phyloP scores from a whole-genome alignment of 2,329 filamentous ascomycete species.

The Fusarium subglutinans region DNA sequence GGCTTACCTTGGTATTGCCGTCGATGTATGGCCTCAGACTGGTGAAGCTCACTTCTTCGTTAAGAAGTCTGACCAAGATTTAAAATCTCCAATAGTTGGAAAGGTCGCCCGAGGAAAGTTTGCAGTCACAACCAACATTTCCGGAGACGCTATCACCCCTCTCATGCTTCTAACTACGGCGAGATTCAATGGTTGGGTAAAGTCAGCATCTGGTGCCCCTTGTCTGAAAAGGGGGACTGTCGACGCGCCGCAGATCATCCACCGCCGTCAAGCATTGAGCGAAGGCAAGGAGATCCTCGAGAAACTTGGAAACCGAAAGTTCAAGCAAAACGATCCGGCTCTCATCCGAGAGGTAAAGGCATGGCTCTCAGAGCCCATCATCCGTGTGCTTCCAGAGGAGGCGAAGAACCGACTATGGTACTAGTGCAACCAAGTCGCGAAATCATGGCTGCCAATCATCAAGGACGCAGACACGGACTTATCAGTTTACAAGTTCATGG shows the following conservation, averaged over 20 bases:
- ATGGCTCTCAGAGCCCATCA: background rate
- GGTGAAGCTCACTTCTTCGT: background rate
- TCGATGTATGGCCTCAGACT: background rate
- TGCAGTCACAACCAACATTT: background rate
- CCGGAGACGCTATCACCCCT: background rate
- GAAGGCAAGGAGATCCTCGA: background rate
- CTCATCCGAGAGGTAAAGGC: background rate
- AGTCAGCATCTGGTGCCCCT: background rate
- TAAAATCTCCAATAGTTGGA: background rate
- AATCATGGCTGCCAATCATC: background rate
- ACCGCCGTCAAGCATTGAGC: background rate
- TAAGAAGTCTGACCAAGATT: background rate
- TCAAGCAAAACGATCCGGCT: background rate
- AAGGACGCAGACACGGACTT: background rate
- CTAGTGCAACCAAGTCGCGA: constrained; percentile 2
- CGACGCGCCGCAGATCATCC: background rate
- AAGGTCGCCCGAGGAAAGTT: background rate
- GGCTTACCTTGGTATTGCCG: background rate
- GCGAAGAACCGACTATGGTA: constrained; percentile 7
- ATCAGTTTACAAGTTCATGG: background rate
- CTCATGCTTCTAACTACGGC: background rate
- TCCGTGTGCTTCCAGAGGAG: constrained; percentile 2
- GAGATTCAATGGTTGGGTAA: background rate
- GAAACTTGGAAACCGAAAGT: constrained; percentile 5
- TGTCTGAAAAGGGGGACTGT: background rate